A percentile compares a stretch with the other conserved stretches of the same genome.
Evolutionary conservation across 352 stramenopile genomes (phyloP).

Genomic region (Pythium brachiatum): DNA sequence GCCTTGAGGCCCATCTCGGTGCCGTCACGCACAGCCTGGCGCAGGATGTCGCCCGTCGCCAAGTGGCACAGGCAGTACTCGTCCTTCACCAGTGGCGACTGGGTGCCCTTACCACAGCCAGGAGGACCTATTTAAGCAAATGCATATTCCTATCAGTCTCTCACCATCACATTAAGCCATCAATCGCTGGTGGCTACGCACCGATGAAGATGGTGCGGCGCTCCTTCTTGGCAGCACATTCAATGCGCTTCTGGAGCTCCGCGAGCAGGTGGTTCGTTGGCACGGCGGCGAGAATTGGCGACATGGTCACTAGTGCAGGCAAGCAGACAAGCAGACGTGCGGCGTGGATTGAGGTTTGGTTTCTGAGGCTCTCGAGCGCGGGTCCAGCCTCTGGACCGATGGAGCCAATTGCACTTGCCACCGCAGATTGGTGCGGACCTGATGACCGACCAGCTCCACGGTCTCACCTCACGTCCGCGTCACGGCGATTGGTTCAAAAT

Average conservation of each 20-base stretch:
- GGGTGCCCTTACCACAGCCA: conserved; percentile 98
- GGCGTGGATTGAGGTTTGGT: conserved; percentile 14
- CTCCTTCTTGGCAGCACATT: conserved; percentile 92
- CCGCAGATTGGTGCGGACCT: neutral
- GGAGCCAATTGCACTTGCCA: conserved; percentile 5
- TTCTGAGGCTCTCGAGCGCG: conserved; percentile 21
- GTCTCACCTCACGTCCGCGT: conserved; percentile 6
- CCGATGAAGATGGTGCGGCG: conserved; percentile 94
- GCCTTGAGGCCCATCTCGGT: conserved; percentile 98
- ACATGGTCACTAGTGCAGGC: conserved; percentile 28
- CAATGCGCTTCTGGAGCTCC: conserved; percentile 91
- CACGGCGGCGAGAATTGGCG: conserved; percentile 60
- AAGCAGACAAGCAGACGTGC: neutral
- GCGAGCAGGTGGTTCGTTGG: conserved; percentile 85
- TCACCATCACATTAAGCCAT: conserved; percentile 11
- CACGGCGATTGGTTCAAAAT: conserved; percentile 26
- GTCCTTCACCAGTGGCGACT: conserved; percentile 97
- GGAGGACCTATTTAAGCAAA: too few relatives aligned
- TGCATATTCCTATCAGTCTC: too few relatives aligned
- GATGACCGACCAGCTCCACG: neutral
- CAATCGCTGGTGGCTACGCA: conserved; percentile 33
- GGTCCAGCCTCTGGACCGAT: too few relatives aligned
- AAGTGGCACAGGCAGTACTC: conserved; percentile 98
- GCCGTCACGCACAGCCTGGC: conserved; percentile 93
- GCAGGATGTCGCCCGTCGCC: conserved; percentile 99